Base-by-base conservation (phyloP, 2,329 filamentous ascomycete species). In the Dothidotthia symphoricarpi region DNA sequence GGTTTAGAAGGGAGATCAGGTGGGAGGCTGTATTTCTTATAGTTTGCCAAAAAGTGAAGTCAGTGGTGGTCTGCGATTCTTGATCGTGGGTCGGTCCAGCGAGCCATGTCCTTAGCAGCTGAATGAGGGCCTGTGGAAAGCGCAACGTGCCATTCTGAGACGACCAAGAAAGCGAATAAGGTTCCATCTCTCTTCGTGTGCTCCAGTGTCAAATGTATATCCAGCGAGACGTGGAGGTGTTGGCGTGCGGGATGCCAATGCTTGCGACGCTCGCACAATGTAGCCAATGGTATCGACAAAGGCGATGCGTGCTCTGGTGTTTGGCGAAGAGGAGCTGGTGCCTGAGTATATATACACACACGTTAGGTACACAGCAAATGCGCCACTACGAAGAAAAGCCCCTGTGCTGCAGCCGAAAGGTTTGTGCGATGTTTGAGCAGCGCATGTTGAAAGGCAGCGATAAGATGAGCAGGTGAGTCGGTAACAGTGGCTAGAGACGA, bases 71-170 rank as follows among this genome's bases (percentile, higher is more conserved):
- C 40, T 49, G 53, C 52, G 53, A 41, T 35, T 53, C 51, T 42
- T 42, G 43, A 47, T 53, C 36, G 41, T 48, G 49, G 47, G 49
- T 38, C 29, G 59, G 41, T 28, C 47, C 46, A 45, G 56, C 56
- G 39, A 62, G 43, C 45, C 45, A 45, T 28, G 51, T 44, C 42
- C 42, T 58, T 37, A 66, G 50, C 50, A 64, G 47, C 46, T 56
- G 44, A 48, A 64, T 38, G 47, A 66, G 52, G 53, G 61, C 56
- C 58, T 64, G 59, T 62, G 62, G 61, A 57, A 65, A 53, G 40
- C 45, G 55, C 45, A 60, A 60, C 57, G 60, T 59, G 56, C 58
- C 60, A 59, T 55, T 48, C 27, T 55, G 53, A 47, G 52, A 46
- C 36, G 43, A 45, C 38, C 44, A 47, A 44, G 43, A 46, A 53